Evolutionary conservation across 805 yeast species (phyloP), one percentile per base, ranked within the genome.

Genomic region (Saturnispora halmiae): DNA sequence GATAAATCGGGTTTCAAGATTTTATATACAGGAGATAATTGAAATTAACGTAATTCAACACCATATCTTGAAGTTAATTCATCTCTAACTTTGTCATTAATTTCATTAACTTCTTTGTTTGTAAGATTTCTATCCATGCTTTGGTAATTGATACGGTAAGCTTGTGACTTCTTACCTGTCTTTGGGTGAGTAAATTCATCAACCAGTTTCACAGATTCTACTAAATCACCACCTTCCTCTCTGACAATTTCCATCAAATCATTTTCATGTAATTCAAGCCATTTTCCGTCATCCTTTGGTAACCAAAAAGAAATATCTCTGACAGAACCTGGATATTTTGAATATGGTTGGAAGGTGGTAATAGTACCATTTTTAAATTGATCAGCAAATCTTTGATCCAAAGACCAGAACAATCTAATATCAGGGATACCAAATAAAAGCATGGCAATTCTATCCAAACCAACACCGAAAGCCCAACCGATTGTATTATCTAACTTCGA

Each of bases 381-480:
- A 2, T 61, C 59, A 22, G 68, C 61, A 56, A 92, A 92, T 42
- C 96, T 67, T 40, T 75, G 75, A 60, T 92, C 96, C 29, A 62
- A 52, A 1, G 95, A 72, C 98, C 98, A 92, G 60, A 92, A 85
- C 35, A 90, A 64, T 47, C 98, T 70, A 47, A 92, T 92, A 58
- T 92, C 98, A 2, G 97, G 97, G 34, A 92, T 81, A 18, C 94
- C 96, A 63, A 88, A 92, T 38, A 92, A 66, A 15, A 92, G 65
- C 98, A 92, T 92, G 28, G 98, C 97, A 44, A 90, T 76, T 54
- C 98, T 72, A 59, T 92, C 98, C 37, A 92, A 68, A 0, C 98
- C 98, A 38, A 92, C 70, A 15, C 98, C 98, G 64, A 92, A 92
- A 2, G 98, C 98, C 97, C 98, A 92, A 3, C 96, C 94, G 34